Conservation (phyloP, 176 grass and related monocot species). For the Aegilops speltoides region DNA sequence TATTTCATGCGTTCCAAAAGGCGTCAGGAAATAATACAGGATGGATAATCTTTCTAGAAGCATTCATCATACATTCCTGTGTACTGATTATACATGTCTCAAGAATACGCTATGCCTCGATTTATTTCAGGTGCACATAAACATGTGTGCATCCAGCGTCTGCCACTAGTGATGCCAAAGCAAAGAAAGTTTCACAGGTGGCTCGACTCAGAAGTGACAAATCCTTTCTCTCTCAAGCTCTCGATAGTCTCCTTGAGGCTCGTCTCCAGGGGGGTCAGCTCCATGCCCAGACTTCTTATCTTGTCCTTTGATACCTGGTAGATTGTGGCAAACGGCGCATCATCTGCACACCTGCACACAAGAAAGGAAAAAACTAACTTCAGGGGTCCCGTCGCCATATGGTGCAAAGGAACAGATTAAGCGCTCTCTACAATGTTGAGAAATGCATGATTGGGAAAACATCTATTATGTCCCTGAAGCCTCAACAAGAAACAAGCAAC, state of each 20-base stretch:
- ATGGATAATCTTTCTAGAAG: not conserved
- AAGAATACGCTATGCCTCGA: not conserved
- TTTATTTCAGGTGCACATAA: not conserved
- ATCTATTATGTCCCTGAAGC: not conserved
- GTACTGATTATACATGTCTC: not conserved
- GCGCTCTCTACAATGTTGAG: not conserved
- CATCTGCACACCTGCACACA: constrained; percentile 60
- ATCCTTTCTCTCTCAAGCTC: constrained; percentile 70
- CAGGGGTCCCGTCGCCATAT: not conserved
- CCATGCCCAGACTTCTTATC: constrained; percentile 49
- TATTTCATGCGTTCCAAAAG: not conserved
- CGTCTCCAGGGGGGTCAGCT: constrained; percentile 43
- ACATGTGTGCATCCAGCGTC: not conserved
- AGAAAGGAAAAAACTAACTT: not conserved
- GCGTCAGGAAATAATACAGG: not conserved
- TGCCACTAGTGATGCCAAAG: not conserved
- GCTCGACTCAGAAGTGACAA: constrained; percentile 35
- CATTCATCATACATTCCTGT: not conserved
- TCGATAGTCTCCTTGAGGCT: constrained; percentile 74
- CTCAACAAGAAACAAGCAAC: not conserved
- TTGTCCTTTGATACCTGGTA: constrained; percentile 69
- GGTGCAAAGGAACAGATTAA: not conserved
- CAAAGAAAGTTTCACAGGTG: constrained; percentile 23
- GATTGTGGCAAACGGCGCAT: constrained; percentile 43
- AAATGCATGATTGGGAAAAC: not conserved